These are phyloP conservation scores for Epichloe sylvatica DNA, from an alignment of 2,329 filamentous ascomycete species.

Conservation along the genomic window DNA sequence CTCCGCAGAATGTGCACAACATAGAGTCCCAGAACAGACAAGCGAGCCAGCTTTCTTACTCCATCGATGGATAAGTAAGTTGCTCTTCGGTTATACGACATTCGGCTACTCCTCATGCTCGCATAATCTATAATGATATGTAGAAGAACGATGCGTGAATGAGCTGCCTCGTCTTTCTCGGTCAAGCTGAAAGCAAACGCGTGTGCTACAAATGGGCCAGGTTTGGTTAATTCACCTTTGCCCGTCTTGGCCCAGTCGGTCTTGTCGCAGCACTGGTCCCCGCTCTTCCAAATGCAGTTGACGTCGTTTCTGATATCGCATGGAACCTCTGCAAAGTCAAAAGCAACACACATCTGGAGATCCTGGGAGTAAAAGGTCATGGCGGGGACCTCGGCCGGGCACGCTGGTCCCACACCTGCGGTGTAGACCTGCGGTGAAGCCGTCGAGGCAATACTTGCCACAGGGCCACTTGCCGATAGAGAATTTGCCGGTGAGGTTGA, in stretches of 20 bases:
- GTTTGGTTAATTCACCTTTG: not conserved
- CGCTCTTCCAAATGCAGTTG: constrained; percentile 10
- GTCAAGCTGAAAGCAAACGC: too few relatives aligned
- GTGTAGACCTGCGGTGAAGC: constrained; percentile 4
- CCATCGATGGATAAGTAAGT: not conserved
- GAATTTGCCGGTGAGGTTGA: constrained; percentile 7
- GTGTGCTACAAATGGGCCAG: too few relatives aligned
- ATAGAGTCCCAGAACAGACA: not conserved
- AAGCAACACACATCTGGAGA: constrained; percentile 8
- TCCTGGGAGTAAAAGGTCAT: constrained; percentile 9
- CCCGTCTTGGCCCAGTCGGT: constrained; percentile 3
- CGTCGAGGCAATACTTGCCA: constrained; percentile 9
- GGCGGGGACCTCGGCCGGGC: constrained; percentile 7
- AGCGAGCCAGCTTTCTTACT: not conserved
- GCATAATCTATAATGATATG: not conserved
- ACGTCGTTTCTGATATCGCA: constrained; percentile 7
- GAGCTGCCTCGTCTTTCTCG: not conserved
- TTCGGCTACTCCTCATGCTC: not conserved
- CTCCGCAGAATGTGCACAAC: not conserved
- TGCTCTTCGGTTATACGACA: not conserved
- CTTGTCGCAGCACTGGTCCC: constrained; percentile 7
- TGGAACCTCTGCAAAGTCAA: constrained; percentile 9
- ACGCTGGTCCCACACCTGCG: constrained; percentile 7
- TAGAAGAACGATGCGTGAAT: not conserved
- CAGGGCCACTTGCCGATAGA: constrained; percentile 11